Evolutionary conservation across 345 rosid genomes (phyloP), one percentile per base, ranked within the genome.

Genomic region (Arabis alpina): DNA sequence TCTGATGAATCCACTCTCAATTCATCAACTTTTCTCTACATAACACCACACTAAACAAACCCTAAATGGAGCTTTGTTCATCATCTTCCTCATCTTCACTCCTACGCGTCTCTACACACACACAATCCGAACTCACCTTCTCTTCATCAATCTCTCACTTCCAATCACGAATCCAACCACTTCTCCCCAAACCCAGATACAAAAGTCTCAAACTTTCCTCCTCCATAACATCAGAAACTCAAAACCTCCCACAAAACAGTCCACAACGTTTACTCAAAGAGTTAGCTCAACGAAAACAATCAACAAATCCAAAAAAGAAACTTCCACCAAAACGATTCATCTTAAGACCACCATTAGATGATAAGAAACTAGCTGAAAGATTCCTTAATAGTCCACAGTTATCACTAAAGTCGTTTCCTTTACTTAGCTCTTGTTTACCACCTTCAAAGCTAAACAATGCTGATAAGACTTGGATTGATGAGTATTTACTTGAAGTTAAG

Each of bases 221-320:
- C 0, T 75, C 79, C 45, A 88, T 89, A 0, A 84, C 93, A 4
- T 66, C 84, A 1, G 94, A 85, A 72, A 84, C 94, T 49, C 78
- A 83, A 49, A 87, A 82, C 0, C 83, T 81, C 48, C 96, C 99
- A 11, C 77, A 64, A 55, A 85, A 88, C 74, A 91, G 89, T 79
- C 97, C 99, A 2, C 95, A 89, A 52, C 80, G 95, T 43, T 93
- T 94, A 1, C 93, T 94, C 76, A 94, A 94, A 75, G 99, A 91
- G 86, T 91, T 94, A 3, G 86, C 86, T 1, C 90, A 94, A 74
- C 92, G 97, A 56, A 94, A 86, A 77, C 85, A 73, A 64, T 57
- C 79, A 6, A 82, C 85, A 2, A 76, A 82, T 25, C 96, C 97
- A 0, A 91, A 82, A 83, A 89, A 84, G 78, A 85, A 82, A 62